Evolutionary conservation across 164 flowering plant genomes (phyloP), one percentile per base, ranked within the genome.

Genomic region (Chimonanthus salicifolius): DNA sequence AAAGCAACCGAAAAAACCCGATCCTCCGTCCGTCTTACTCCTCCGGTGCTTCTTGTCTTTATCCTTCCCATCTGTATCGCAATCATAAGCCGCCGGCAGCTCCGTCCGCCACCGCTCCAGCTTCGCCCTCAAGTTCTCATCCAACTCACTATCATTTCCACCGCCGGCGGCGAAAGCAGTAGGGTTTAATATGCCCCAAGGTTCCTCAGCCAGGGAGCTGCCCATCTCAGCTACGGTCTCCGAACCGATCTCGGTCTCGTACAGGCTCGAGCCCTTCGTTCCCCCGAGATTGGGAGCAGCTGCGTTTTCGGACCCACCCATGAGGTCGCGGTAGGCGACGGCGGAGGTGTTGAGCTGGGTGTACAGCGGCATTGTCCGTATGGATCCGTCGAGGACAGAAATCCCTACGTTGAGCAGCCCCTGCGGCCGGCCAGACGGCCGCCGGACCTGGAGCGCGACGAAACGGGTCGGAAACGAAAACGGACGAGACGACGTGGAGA

Each of bases 331-430:
- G 69, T 82, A 89, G 0, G 92, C 97, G 6, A 90, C 82, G 1
- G 96, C 91, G 2, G 94, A 87, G 16, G 84, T 7, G 60, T 77
- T 81, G 5, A 87, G 74, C 11, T 88, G 88, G 13, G 82, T 78
- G 65, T 88, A 94, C 43, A 94, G 64, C 0, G 99, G 98, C 97
- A 94, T 91, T 83, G 90, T 91, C 47, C 94, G 67, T 90, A 92
- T 85, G 3, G 97, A 82, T 70, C 90, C 83, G 71, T 91, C 94
- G 7, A 94, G 85, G 16, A 94, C 21, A 0, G 97, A 83, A 5
- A 91, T 89, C 3, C 97, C 97, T n/a, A 92, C 78, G 83, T 94
- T 94, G 60, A 94, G 80, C 13, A 94, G 88, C 66, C 99, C 99
- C 72, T 92, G 97, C 0, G 99, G 99, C 15, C 97, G 84, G 0